Base-by-base conservation (phyloP, 495 filamentous ascomycete species). In the Penicillium taxi region DNA sequence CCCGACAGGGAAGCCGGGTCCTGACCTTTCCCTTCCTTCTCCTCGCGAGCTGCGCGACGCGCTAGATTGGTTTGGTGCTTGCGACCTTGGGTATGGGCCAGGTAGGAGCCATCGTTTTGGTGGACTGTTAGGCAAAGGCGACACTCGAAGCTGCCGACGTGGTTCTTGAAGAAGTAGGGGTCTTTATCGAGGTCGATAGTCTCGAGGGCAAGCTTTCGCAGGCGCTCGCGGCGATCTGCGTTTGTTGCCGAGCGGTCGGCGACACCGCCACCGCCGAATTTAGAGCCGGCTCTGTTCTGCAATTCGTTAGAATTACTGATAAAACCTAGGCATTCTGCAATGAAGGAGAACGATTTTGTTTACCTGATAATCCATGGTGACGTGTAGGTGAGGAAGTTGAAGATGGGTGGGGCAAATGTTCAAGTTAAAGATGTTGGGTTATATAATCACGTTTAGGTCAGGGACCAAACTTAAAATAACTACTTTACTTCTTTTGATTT, bases 51-150 rank as follows among this genome's bases (percentile, higher is more conserved):
- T 5, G 93, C 93, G 47, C 91, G 83, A 0, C 91, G 81, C 12
- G 91, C 93, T n/a, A 99, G 82, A 62, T 99, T 99, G 30, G 91
- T 96, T 64, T 96, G 93, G 58, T 99, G 91, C 71, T 99, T 99
- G 49, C 90, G 86, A 32, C 91, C 91, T 64, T 99, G 91, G 7
- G 91, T 99, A 66, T 99, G 91, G 0, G 91, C 89, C 50, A 99
- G 87, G 67, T 99, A 99, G 36, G 90, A 96, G 47, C 91, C 91
- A 68, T 99, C 91, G 64, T 99, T 99, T 53, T 99, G 91, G 72
- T 99, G 91, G n/a, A 96, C 93, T 2, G 91, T 99, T 20, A 99
- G 70, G 51, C 91, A 99, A 26, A 99, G 81, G 11, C 93, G 86
- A 59, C 91, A 99, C 58, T 99, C 91, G 67, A 96, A 99, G 60